Percentiles rank a stretch among this genome's conserved stretches.
phyloP scores from a whole-genome alignment of 129 eudicot genomes.

The Pittosporum tobira region DNA sequence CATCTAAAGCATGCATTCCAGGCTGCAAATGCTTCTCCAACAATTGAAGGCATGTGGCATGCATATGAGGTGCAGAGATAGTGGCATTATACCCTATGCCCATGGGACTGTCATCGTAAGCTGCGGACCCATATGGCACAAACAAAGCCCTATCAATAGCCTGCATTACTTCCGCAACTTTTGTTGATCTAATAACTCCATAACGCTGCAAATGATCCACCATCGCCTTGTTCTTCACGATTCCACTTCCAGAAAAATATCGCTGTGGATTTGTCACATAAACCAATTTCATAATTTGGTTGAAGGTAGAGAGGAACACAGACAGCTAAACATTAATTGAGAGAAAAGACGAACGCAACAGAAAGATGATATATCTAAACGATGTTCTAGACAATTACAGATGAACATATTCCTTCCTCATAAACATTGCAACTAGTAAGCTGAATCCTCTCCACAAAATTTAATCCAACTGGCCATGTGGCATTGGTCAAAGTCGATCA shows the following conservation, averaged over 20 bases:
- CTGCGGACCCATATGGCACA: conserved; percentile 72
- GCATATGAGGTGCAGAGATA: conserved; percentile 99
- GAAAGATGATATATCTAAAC: no score
- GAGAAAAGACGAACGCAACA: neutral
- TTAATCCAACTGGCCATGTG: neutral
- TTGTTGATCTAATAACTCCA: conserved; percentile 62
- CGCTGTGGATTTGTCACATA: conserved; percentile 34
- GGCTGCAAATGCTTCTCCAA: conserved; percentile 79
- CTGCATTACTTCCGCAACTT: conserved; percentile 84
- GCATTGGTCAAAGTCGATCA: neutral
- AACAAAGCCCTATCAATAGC: conserved; percentile 82
- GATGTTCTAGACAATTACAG: no score
- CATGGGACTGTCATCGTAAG: conserved; percentile 85
- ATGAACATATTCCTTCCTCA: neutral
- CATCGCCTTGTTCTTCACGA: conserved; percentile 56
- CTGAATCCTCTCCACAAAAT: neutral
- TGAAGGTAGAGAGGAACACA: neutral
- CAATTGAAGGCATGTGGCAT: conserved; percentile 88
- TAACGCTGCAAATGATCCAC: conserved; percentile 54
- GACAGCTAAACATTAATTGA: neutral
- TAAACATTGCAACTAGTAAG: neutral
- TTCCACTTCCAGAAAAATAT: conserved; percentile 44
- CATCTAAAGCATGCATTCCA: conserved; percentile 92
- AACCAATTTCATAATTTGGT: conserved; percentile 12
- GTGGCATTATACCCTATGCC: conserved; percentile 89